Conservation (phyloP, 345 rosid species). For the Alliaria petiolata region DNA sequence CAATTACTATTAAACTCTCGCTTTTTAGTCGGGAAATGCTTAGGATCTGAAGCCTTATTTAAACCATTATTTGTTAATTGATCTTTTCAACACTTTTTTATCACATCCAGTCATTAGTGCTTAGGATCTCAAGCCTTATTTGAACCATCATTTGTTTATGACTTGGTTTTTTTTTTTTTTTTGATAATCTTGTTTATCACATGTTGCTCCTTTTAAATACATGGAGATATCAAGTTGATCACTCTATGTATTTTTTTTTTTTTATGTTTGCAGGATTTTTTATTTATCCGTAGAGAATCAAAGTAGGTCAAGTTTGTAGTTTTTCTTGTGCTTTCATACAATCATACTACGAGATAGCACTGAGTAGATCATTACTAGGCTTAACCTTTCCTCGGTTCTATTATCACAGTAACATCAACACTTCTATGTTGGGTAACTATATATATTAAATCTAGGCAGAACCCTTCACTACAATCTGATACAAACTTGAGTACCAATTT, state of each 20-base stretch:
- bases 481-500: too few relatives aligned
- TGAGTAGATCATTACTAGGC: too few relatives aligned
- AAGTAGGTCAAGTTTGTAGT: neutral
- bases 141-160: neutral
- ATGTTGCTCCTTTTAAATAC: constrained; percentile 1
- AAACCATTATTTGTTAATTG: too few relatives aligned
- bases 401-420: too few relatives aligned
- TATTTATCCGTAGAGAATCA: neutral
- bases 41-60: too few relatives aligned
- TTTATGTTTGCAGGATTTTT: neutral
- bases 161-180: neutral
- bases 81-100: neutral
- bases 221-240: constrained; percentile 7
- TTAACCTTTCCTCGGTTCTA: too few relatives aligned
- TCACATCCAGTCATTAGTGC: constrained; percentile 13
- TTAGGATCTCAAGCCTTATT: constrained; percentile 15
- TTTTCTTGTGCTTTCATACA: neutral
- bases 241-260: neutral
- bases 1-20: neutral
- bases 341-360: too few relatives aligned
- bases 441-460: too few relatives aligned
- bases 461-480: too few relatives aligned
- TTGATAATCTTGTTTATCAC: neutral
- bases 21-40: neutral
- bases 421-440: neutral